Evolutionary conservation across 1,284 basidiomycete genomes (phyloP).

Genomic region (Puccinia triticina): DNA sequence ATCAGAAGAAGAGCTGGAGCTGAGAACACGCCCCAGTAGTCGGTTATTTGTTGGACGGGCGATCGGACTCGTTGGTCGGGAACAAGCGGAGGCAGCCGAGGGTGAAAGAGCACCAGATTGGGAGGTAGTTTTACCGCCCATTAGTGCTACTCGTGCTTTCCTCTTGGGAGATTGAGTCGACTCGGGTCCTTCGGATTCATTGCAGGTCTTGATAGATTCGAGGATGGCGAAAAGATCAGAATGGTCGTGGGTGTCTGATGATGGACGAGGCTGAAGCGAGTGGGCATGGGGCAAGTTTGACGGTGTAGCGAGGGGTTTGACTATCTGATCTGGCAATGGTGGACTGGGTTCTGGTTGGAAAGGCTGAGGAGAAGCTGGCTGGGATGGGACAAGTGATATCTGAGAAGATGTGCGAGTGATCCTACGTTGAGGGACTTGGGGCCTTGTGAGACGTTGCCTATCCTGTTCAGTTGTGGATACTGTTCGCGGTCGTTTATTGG

Average conservation of each 20-base stretch:
- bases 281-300: not conserved
- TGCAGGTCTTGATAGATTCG: not conserved
- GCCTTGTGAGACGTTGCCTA: not conserved
- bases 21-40: not conserved
- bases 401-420: not conserved
- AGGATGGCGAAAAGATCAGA: constrained; percentile 43
- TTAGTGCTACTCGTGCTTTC: constrained; percentile 19
- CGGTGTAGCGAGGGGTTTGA: not conserved
- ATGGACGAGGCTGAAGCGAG: not conserved
- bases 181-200: not conserved
- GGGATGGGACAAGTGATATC: not conserved
- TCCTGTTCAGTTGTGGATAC: not conserved
- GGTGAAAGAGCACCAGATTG: constrained; percentile 19
- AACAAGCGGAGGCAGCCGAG: not conserved
- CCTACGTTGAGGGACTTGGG: not conserved
- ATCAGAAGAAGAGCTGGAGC: constrained; percentile 12
- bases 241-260: constrained; percentile 4
- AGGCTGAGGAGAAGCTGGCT: constrained; percentile 16
- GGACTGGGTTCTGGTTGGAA: not conserved
- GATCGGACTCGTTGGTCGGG: constrained; percentile 11
- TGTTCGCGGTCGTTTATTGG: not conserved
- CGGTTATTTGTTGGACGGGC: constrained; percentile 20
- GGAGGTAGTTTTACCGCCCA: constrained; percentile 5
- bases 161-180: constrained; percentile 18
- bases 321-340: not conserved